phyloP scores from a whole-genome alignment of 306 rosid species.

The Inga oerstediana region DNA sequence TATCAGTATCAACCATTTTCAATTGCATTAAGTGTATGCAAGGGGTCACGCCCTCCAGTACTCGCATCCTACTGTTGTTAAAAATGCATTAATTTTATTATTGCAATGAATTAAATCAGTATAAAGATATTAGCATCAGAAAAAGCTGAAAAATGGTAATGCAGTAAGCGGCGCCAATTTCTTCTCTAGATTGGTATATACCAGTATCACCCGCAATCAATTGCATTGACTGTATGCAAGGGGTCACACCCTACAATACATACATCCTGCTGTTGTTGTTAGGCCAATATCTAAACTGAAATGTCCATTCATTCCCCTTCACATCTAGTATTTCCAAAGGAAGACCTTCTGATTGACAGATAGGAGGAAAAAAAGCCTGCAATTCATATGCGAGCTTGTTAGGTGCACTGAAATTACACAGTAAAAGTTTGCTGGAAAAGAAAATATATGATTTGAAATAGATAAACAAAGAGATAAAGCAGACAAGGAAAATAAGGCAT shows the following conservation, averaged over 20 bases:
- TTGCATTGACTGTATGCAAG: slow-evolving; percentile 97
- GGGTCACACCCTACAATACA: slow-evolving; percentile 98
- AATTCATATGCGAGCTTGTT: slow-evolving; percentile 30
- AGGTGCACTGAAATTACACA: slow-evolving; percentile 25
- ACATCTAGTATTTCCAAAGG: slow-evolving; percentile 88
- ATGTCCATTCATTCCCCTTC: slow-evolving; percentile 95
- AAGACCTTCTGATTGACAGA: slow-evolving; percentile 93
- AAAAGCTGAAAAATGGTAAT: not conserved
- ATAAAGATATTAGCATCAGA: not conserved
- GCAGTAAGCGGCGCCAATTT: slow-evolving; percentile 20
- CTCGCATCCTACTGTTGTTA: not conserved
- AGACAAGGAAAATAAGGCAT: slow-evolving; percentile 16
- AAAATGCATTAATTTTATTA: slow-evolving; percentile 4
- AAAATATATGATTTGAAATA: not conserved
- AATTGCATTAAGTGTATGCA: no score
- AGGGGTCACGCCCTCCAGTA: no score
- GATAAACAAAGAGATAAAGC: not conserved
- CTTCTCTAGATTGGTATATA: slow-evolving; percentile 43
- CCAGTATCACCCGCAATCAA: slow-evolving; percentile 96
- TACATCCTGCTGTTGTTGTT: slow-evolving; percentile 99
- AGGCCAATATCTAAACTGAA: slow-evolving; percentile 99
- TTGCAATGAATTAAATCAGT: not conserved
- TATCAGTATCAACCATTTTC: no score
- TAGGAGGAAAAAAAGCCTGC: slow-evolving; percentile 95
- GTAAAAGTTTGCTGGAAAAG: slow-evolving; percentile 16